Evolutionary conservation across 1,284 basidiomycete species (phyloP), one percentile per base, ranked within the genome.

Genomic region (Ustilago sp.): DNA sequence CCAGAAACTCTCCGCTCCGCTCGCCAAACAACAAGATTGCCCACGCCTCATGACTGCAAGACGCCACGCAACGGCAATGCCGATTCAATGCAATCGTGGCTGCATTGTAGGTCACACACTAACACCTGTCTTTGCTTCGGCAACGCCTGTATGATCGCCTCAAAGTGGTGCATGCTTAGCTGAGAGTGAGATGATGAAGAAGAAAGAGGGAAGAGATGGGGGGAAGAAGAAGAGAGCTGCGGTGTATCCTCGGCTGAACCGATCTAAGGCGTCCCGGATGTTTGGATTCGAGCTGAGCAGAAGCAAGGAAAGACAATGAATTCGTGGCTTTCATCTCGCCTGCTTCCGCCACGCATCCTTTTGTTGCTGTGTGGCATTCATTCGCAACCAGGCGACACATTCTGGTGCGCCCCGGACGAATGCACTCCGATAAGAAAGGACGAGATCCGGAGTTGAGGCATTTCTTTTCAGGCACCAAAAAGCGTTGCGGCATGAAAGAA

Each of bases 401-500:
- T 7, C 23, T 45, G n/a, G 11, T 45, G 43, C 13, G 28, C 32
- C 32, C 48, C 48, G 28, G 48, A 50, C 9, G 48, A 6, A 48
- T 48, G 45, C 45, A 50, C 28, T 50, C 48, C 48, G 48, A 50
- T 45, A 45, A 45, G 43, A 45, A n/a, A 45, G 43, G 39, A 15
- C 6, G 11, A 45, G 32, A 19, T 19, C 9, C 45, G 23, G 48
- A 13, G 28, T 8, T 28, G 4, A 50, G 13, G 48, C 48, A 45
- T 19, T 3, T 19, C 13, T 41, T 50, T 50, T 50, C 48, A 50
- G 48, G 48, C 48, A 50, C 48, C 9, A 39, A 15, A 50, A 32
- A 31, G 28, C 23, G 28, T 50, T 19, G 48, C 48, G 48, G 48
- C 48, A 50, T 50, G 48, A 50, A 50, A 50, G 48, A 50, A 50